Conservation (phyloP, 2,329 filamentous ascomycete species). For the Claviceps africana region DNA sequence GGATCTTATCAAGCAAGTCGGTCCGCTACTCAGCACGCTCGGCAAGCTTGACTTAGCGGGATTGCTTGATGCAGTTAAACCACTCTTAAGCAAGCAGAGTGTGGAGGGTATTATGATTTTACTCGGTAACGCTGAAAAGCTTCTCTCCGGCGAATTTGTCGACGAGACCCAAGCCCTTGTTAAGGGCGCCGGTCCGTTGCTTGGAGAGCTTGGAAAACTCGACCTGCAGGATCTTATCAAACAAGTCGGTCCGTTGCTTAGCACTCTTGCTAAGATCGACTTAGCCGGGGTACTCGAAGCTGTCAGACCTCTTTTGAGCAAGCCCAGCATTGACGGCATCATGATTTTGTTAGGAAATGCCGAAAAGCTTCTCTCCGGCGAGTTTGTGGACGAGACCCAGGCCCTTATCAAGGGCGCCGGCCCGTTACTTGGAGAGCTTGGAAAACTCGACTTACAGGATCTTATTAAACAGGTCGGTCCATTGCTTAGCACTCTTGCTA, state of each 20-base stretch:
- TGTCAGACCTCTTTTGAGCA: conserved; percentile 17
- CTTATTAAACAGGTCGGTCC: conserved; percentile 16
- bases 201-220: conserved; percentile 5
- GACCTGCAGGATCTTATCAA: conserved; percentile 16
- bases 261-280: conserved; percentile 5
- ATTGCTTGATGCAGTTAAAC: conserved; percentile 14
- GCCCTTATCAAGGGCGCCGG: conserved; percentile 20
- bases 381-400: conserved; percentile 20
- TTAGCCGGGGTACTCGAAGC: conserved; percentile 11
- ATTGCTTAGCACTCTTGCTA: conserved; percentile 16
- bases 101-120: conserved; percentile 19
- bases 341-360: conserved; percentile 21
- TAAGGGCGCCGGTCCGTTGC: background rate
- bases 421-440: conserved; percentile 12
- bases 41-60: conserved; percentile 4
- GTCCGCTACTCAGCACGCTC: conserved; percentile 7
- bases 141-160: conserved; percentile 16
- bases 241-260: conserved; percentile 14
- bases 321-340: conserved; percentile 13
- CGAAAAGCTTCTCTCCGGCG: conserved; percentile 16
- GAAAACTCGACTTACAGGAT: conserved; percentile 12
- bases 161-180: conserved; percentile 14
- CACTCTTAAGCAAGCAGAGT: conserved; percentile 12
- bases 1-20: conserved; percentile 20
- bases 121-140: conserved; percentile 15